A percentile compares a stretch with the other conserved stretches of the same genome.
phyloP scores from a whole-genome alignment of 2,329 filamentous ascomycete species.

The Xylariaceae sp. region DNA sequence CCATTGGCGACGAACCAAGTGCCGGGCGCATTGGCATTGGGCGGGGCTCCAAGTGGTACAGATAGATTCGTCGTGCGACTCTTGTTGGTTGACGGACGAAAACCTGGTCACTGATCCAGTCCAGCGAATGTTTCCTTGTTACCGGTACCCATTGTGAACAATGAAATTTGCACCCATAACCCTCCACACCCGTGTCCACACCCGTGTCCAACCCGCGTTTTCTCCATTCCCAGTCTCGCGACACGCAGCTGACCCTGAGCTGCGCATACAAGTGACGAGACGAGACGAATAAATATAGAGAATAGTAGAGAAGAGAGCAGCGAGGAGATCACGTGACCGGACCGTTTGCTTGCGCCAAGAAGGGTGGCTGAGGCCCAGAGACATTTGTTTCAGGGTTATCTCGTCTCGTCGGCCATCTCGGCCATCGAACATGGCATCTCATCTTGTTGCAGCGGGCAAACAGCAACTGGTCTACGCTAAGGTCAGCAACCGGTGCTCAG shows the following conservation, averaged over 20 bases:
- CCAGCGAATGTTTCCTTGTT: too few species aligned
- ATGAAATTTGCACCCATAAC: too few species aligned
- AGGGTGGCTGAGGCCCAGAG: constrained; percentile 5
- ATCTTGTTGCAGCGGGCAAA: too few species aligned
- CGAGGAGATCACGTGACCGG: constrained; percentile 8
- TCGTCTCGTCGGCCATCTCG: constrained; percentile 9
- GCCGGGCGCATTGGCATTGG: constrained; percentile 3
- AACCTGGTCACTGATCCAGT: background rate
- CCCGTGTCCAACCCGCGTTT: too few species aligned
- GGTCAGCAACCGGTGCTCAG: too few species aligned
- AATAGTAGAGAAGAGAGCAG: too few species aligned
- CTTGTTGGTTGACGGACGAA: background rate
- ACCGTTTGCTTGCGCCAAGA: background rate
- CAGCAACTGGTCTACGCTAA: too few species aligned
- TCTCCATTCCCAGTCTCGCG: too few species aligned
- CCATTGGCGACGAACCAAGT: constrained; percentile 3
- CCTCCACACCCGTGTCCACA: too few species aligned
- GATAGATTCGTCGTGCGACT: constrained; percentile 10
- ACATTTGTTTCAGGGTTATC: constrained; percentile 4
- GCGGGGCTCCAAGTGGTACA: constrained; percentile 15
- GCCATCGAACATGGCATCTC: too few species aligned
- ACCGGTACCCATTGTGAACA: too few species aligned
- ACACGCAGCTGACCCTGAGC: background rate
- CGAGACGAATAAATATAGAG: background rate
- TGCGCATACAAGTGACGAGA: background rate